phyloP scores from a whole-genome alignment of 2,329 filamentous ascomycete species.

The Gyromitra esculenta region DNA sequence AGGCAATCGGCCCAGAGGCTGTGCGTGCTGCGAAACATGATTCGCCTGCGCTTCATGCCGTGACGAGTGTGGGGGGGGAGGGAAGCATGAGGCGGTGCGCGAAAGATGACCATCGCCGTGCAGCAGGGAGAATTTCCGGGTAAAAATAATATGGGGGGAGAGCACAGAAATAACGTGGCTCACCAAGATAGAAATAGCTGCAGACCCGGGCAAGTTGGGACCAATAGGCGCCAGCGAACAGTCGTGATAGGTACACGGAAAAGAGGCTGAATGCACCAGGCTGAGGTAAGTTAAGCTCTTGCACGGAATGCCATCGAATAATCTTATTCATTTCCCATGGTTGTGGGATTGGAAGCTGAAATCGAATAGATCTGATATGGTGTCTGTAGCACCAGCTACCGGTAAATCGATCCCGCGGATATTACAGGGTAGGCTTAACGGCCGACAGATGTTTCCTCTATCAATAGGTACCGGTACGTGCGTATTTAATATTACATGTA shows the following conservation, averaged over 20 bases:
- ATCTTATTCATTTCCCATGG: slow-evolving; percentile 15
- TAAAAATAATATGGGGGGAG: slow-evolving; percentile 26
- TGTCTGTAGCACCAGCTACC: slow-evolving; percentile 1
- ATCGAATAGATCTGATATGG: slow-evolving; percentile 31
- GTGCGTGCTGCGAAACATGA: slow-evolving; percentile 50
- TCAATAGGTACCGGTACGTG: slow-evolving; percentile 17
- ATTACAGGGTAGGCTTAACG: slow-evolving; percentile 27
- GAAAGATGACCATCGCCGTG: slow-evolving; percentile 40
- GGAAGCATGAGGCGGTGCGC: slow-evolving; percentile 50
- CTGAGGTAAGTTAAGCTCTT: slow-evolving; percentile 29
- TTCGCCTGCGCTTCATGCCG: slow-evolving; percentile 45
- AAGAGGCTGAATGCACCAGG: slow-evolving; percentile 27
- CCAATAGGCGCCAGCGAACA: slow-evolving; percentile 21
- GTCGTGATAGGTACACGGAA: slow-evolving; percentile 2
- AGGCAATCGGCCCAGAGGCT: slow-evolving; percentile 41
- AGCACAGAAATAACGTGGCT: slow-evolving; percentile 49
- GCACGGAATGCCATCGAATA: neutral
- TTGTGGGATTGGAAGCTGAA: slow-evolving; percentile 34
- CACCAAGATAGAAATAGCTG: slow-evolving; percentile 52
- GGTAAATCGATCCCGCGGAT: slow-evolving; percentile 32
- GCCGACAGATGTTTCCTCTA: slow-evolving; percentile 25
- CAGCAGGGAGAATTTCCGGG: slow-evolving; percentile 49
- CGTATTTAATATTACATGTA: slow-evolving; percentile 19
- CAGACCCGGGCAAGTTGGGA: slow-evolving; percentile 8
- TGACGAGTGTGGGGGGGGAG: slow-evolving; percentile 47